These are phyloP conservation scores for Cyclotella sp. DNA, from an alignment of 108 stramenopile species.

Conservation along the genomic window DNA sequence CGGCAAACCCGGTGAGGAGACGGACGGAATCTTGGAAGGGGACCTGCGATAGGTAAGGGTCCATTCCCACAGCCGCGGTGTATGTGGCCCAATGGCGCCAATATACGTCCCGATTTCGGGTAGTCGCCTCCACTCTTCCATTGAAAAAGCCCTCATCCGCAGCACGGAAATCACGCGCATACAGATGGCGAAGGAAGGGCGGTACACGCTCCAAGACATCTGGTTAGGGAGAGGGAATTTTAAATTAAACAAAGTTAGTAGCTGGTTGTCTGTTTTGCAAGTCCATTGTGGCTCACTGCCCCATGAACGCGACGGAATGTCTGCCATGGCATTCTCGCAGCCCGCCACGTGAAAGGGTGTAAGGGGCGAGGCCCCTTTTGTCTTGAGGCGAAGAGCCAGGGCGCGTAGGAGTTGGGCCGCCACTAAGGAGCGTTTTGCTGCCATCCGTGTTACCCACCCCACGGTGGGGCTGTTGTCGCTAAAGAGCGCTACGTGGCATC, in stretches of 20 bases:
- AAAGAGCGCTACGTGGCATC: constrained; percentile 1
- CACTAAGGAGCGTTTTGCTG: not conserved
- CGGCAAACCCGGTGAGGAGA: too few species aligned
- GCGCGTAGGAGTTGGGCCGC: constrained; percentile 3
- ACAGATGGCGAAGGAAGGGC: not conserved
- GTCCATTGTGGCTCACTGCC: constrained; percentile 12
- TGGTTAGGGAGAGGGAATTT: constrained; percentile 15
- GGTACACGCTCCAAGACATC: constrained; percentile 14
- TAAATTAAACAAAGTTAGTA: constrained; percentile 6
- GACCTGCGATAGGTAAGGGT: too few species aligned
- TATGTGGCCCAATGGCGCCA: not conserved
- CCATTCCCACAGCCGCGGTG: constrained; percentile 21
- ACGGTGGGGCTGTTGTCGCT: constrained; percentile 27
- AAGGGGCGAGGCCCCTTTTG: constrained; percentile 1
- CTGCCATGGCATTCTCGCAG: not conserved
- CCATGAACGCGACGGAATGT: constrained; percentile 25
- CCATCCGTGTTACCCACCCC: constrained; percentile 8
- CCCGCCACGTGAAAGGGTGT: constrained; percentile 19
- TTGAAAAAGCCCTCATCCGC: constrained; percentile 5
- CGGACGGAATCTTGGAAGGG: too few species aligned
- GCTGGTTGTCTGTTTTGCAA: not conserved
- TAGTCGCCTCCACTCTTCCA: constrained; percentile 17
- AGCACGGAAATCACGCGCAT: too few species aligned
- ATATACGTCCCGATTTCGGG: not conserved
- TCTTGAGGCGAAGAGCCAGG: constrained; percentile 1